Conservation (phyloP, 176 grass and related monocot species). For the Aegilops bicornis region DNA sequence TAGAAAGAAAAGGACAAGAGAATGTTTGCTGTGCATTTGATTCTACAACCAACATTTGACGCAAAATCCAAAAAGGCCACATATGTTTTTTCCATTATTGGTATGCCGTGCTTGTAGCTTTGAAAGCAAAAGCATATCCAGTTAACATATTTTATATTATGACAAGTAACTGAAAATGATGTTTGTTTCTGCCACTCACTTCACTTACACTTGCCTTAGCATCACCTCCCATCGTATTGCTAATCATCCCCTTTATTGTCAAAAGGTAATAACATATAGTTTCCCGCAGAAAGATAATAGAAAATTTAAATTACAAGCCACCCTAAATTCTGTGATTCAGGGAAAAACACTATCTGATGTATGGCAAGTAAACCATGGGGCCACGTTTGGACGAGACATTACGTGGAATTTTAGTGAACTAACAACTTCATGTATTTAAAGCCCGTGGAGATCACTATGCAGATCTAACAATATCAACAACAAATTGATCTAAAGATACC, state of each 20-base stretch:
- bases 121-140: not conserved
- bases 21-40: not conserved
- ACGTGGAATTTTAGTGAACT: not conserved
- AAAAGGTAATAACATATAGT: not conserved
- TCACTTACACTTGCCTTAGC: not conserved
- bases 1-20: conserved; percentile 17
- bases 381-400: not conserved
- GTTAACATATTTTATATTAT: not conserved
- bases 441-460: not conserved
- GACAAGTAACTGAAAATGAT: not conserved
- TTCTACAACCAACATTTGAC: not conserved
- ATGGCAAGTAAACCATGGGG: not conserved
- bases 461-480: not conserved
- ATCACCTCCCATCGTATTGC: not conserved
- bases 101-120: not conserved
- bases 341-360: not conserved
- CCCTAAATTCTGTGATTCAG: not conserved
- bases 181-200: not conserved
- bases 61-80: not conserved
- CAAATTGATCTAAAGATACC: not conserved
- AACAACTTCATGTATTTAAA: not conserved
- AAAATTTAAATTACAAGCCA: not conserved
- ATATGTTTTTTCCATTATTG: not conserved
- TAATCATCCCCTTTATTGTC: not conserved
- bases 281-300: not conserved